A percentile compares a stretch with the other conserved stretches of the same genome.
Evolutionary conservation across 768 basidiomycete species (phyloP).

Genomic region (Agaricus blazei): DNA sequence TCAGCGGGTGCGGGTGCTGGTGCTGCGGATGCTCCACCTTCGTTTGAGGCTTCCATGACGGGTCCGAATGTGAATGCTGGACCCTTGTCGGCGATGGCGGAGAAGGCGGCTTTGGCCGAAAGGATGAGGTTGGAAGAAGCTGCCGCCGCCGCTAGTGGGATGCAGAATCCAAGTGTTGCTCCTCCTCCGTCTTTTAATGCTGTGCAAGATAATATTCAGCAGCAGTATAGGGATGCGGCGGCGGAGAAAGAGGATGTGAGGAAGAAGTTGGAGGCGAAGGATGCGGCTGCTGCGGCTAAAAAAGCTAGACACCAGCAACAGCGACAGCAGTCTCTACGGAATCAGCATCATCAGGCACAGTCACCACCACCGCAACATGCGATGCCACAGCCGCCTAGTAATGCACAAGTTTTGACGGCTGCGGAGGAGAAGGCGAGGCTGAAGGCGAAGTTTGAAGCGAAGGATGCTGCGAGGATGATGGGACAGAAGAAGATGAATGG

Average conservation of each 20-base stretch:
- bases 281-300: constrained; percentile 20
- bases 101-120: constrained; percentile 57
- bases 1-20: constrained; percentile 24
- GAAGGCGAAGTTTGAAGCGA: constrained; percentile 56
- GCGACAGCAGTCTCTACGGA: constrained; percentile 12
- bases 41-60: constrained; percentile 42
- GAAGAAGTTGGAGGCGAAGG: constrained; percentile 52
- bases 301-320: constrained; percentile 15
- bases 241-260: constrained; percentile 56
- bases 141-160: constrained; percentile 47
- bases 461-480: constrained; percentile 28
- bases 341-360: not conserved
- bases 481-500: not conserved
- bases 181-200: constrained; percentile 12
- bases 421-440: constrained; percentile 77
- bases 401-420: constrained; percentile 46
- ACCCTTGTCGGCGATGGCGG: constrained; percentile 38
- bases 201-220: constrained; percentile 14
- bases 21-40: constrained; percentile 26
- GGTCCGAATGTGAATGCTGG: constrained; percentile 29
- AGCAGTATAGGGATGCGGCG: constrained; percentile 24
- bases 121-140: constrained; percentile 25
- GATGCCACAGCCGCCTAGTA: constrained; percentile 14
- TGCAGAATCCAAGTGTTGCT: not conserved
- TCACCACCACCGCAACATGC: constrained; percentile 10